A percentile compares a stretch with the other conserved stretches of the same genome.
These are phyloP conservation scores for Penicillium coprophilum DNA, from an alignment of 495 filamentous ascomycete genomes.

Conservation along the genomic window DNA sequence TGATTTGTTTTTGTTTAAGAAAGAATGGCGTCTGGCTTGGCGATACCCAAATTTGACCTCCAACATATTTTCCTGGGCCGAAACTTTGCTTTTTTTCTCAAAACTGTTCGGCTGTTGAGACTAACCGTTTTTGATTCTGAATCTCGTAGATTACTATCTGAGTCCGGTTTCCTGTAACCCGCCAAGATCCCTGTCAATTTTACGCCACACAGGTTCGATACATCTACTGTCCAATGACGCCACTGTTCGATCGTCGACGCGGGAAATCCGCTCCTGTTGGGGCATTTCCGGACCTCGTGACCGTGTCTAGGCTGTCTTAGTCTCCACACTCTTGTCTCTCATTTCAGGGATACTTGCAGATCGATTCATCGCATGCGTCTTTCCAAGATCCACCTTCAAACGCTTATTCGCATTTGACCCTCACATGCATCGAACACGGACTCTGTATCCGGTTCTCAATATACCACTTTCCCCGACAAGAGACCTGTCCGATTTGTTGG, in stretches of 20 bases:
- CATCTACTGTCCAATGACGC: constrained; percentile 20
- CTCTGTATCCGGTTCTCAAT: constrained; percentile 8
- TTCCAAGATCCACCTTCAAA: not conserved
- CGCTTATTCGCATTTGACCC: not conserved
- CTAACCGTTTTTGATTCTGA: constrained; percentile 40
- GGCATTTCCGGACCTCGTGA: constrained; percentile 14
- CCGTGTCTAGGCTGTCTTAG: constrained; percentile 18
- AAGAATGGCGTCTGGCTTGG: constrained; percentile 21
- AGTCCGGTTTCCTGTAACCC: constrained; percentile 71
- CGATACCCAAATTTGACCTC: constrained; percentile 35
- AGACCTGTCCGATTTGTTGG: not conserved
- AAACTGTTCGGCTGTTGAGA: constrained; percentile 31
- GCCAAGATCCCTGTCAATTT: constrained; percentile 28
- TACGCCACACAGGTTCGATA: constrained; percentile 25
- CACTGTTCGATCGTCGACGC: constrained; percentile 18
- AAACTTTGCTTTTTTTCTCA: constrained; percentile 19
- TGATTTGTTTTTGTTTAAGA: constrained; percentile 29
- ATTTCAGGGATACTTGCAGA: constrained; percentile 2
- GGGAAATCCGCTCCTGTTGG: constrained; percentile 4
- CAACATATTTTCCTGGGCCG: constrained; percentile 13
- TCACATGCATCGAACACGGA: constrained; percentile 2
- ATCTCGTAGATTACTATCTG: constrained; percentile 63
- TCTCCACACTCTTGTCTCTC: constrained; percentile 12
- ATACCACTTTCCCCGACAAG: constrained; percentile 8
- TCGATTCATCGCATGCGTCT: not conserved